Evolutionary conservation across 495 filamentous ascomycete genomes (phyloP), one percentile per base, ranked within the genome.

Genomic region (Neurospora hispaniola): DNA sequence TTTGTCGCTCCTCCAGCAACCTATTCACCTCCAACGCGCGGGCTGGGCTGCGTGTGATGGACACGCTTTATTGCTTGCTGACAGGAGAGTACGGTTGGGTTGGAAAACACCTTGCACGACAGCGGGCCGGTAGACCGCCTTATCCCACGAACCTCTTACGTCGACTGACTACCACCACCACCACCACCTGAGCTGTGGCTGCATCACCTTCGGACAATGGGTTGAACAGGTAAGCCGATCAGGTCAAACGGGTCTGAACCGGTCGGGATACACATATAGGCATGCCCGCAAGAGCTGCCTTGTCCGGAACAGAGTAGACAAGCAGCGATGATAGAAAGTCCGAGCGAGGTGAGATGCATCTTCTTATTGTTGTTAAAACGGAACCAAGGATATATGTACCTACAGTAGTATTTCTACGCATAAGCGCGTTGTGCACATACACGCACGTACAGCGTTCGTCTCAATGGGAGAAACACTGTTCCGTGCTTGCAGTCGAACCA

Each of bases 71-170:
- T 62, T 62, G 54, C 54, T 62, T 62, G 54, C 27, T 62, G 27
- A 35, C 54, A 35, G 54, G 12, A 62, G 54, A 16, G 27, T 35
- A 35, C 23, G 54, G 54, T 62, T 62, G 54, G 23, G 59, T 42
- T 72, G 69, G 70, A 48, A 54, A 69, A 23, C 66, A 44, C 43
- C 71, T 76, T 39, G 72, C 73, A 79, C 77, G 71, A 46, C 76
- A 79, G 76, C 76, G 75, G 74, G 74, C 73, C 70, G 73, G 77
- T 72, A 78, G 75, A 75, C 75, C 76, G 78, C 75, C 76, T 74
- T 73, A 71, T 62, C 54, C 54, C 27, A 66, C 54, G 27, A 66
- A 66, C 54, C 3, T 66, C 54, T 66, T 35, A 27, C 27, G 14
- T 66, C 54, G 54, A 35, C 54, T 66, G 54, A 66, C 54, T 27